These are phyloP conservation scores for Panaeolus cyanescens DNA, from an alignment of 768 basidiomycete species.

Conservation along the genomic window DNA sequence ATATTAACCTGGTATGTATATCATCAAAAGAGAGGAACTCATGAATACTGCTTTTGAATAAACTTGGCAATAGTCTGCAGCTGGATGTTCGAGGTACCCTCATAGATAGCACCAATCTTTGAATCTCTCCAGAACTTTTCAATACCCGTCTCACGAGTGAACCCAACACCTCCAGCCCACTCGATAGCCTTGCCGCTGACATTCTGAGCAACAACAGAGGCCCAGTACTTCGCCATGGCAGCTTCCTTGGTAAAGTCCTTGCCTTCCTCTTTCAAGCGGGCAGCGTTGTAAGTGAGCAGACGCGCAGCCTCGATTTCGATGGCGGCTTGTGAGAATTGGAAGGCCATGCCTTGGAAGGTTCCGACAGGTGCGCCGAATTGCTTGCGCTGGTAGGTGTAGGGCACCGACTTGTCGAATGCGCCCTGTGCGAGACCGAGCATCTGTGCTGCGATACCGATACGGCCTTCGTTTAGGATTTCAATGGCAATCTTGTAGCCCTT, in stretches of 20 bases:
- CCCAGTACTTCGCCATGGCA: conserved; percentile 97
- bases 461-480: conserved; percentile 94
- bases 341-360: conserved; percentile 94
- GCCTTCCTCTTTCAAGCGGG: conserved; percentile 91
- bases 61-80: conserved; percentile 94
- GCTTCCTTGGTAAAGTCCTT: conserved; percentile 87
- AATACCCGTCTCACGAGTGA: conserved; percentile 91
- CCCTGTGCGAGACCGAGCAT: conserved; percentile 99
- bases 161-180: conserved; percentile 94
- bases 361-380: conserved; percentile 96
- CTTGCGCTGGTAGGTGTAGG: conserved; percentile 89
- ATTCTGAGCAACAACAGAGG: conserved; percentile 84
- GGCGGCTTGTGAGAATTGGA: conserved; percentile 91
- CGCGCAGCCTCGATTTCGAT: conserved; percentile 89
- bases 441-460: conserved; percentile 97
- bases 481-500: conserved; percentile 98
- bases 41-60: conserved; percentile 84
- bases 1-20: not conserved
- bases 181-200: conserved; percentile 92
- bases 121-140: conserved; percentile 98
- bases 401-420: conserved; percentile 93
- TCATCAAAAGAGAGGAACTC: conserved; percentile 5
- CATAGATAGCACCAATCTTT: conserved; percentile 93
- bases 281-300: conserved; percentile 94
- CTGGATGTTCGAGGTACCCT: conserved; percentile 98